phyloP scores from a whole-genome alignment of 2,329 filamentous ascomycete genomes.

The Calonectria henricotiae region DNA sequence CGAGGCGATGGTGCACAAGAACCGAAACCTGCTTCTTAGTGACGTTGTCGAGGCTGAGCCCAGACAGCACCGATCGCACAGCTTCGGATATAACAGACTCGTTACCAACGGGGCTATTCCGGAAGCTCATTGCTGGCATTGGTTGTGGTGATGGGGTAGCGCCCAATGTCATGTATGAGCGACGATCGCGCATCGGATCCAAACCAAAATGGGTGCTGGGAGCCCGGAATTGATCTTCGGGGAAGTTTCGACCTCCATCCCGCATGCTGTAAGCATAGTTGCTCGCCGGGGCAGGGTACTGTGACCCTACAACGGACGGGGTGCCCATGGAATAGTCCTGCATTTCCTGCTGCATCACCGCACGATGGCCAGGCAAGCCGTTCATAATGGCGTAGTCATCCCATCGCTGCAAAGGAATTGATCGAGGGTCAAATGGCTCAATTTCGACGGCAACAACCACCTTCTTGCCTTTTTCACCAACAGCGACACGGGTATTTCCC shows the following conservation, averaged over 20 bases:
- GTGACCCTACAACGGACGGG: not conserved
- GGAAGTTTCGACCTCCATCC: not conserved
- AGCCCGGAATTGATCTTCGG: not conserved
- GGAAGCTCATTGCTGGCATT: slow-evolving; percentile 74
- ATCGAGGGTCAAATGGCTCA: slow-evolving; percentile 90
- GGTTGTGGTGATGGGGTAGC: slow-evolving; percentile 81
- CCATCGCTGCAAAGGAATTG: slow-evolving; percentile 95
- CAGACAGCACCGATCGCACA: slow-evolving; percentile 84
- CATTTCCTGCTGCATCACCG: slow-evolving; percentile 77
- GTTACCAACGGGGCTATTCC: slow-evolving; percentile 75
- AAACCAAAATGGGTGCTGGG: not conserved
- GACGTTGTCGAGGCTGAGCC: slow-evolving; percentile 93
- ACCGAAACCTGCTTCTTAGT: slow-evolving; percentile 97
- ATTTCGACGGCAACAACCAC: slow-evolving; percentile 88
- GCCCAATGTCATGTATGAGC: slow-evolving; percentile 84
- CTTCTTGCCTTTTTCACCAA: slow-evolving; percentile 93
- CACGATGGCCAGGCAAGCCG: slow-evolving; percentile 91
- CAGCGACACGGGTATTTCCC: slow-evolving; percentile 98
- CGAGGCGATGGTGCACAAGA: slow-evolving; percentile 92
- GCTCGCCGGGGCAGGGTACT: not conserved
- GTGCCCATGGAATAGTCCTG: slow-evolving; percentile 84
- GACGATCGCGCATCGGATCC: not conserved
- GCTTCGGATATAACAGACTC: slow-evolving; percentile 89
- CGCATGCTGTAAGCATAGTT: slow-evolving; percentile 12
- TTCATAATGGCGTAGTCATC: slow-evolving; percentile 93